These are phyloP conservation scores for Mycena haematopus DNA, from an alignment of 768 basidiomycete genomes.

Conservation along the genomic window DNA sequence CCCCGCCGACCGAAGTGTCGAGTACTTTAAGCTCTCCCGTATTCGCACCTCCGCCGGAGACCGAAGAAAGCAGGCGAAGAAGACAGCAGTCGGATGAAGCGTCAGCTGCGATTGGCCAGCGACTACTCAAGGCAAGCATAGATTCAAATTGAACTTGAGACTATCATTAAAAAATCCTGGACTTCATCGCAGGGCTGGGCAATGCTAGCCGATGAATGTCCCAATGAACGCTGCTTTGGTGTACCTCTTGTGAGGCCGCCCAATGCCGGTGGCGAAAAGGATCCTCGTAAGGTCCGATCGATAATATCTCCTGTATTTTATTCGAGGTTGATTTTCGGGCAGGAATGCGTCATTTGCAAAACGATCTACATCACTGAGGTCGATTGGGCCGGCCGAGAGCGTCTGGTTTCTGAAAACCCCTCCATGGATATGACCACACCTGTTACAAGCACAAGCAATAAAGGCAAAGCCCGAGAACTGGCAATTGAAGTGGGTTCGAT, in stretches of 20 bases:
- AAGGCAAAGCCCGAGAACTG: constrained; percentile 14
- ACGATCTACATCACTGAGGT: constrained; percentile 61
- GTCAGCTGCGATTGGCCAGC: constrained; percentile 79
- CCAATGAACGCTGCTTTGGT: constrained; percentile 71
- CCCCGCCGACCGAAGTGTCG: constrained; percentile 80
- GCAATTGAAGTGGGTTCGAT: constrained; percentile 7
- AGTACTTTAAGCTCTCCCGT: constrained; percentile 64
- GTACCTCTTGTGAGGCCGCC: constrained; percentile 86
- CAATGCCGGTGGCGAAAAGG: constrained; percentile 61
- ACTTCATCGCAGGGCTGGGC: constrained; percentile 66
- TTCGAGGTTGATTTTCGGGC: constrained; percentile 15
- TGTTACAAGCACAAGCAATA: neutral
- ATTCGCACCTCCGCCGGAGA: constrained; percentile 69
- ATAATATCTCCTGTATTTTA: neutral
- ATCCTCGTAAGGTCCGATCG: constrained; percentile 68
- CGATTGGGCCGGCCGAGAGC: constrained; percentile 57
- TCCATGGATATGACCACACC: neutral
- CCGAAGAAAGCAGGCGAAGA: constrained; percentile 67
- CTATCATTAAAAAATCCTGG: neutral
- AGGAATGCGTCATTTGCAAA: constrained; percentile 85
- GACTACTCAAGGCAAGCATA: constrained; percentile 57
- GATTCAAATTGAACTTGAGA: neutral
- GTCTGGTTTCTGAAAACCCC: constrained; percentile 41
- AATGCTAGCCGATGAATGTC: constrained; percentile 89
- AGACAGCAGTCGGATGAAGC: constrained; percentile 84